Evolutionary conservation across 306 rosid species (phyloP).

Genomic region (Astragalus membranaceus): DNA sequence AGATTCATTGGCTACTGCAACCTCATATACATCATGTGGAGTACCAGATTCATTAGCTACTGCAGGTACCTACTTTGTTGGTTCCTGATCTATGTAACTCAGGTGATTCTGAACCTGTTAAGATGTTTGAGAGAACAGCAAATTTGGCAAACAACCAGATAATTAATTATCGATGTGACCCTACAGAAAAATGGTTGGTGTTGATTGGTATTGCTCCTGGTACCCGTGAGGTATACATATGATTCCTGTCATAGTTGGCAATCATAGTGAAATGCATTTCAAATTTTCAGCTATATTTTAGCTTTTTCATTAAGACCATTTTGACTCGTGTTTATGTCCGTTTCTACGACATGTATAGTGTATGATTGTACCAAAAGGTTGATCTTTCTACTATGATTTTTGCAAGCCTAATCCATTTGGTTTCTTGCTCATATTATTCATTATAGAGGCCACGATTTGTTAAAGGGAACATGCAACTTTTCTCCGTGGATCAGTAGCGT

Average conservation of each 20-base stretch:
- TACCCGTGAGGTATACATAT: slow-evolving; percentile 71
- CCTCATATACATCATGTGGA: no score
- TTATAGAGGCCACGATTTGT: slow-evolving; percentile 86
- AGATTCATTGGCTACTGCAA: no score
- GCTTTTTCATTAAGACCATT: no score
- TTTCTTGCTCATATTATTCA: slow-evolving; percentile 19
- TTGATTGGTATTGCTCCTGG: slow-evolving; percentile 99
- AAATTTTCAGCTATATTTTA: no score
- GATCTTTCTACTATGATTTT: neutral
- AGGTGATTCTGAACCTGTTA: slow-evolving; percentile 95
- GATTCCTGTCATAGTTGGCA: slow-evolving; percentile 13
- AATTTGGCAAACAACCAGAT: no score
- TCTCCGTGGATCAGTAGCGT: no score
- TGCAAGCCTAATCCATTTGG: slow-evolving; percentile 4
- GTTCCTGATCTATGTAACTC: slow-evolving; percentile 18
- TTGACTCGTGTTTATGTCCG: no score
- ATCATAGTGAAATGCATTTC: slow-evolving; percentile 1
- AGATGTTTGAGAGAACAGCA: slow-evolving; percentile 95
- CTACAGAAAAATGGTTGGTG: no score
- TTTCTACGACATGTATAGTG: no score
- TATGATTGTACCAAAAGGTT: neutral
- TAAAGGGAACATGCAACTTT: slow-evolving; percentile 98
- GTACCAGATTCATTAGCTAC: no score
- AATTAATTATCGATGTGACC: no score
- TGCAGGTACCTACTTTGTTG: no score